Base-by-base conservation (phyloP, 352 stramenopile species). In the Aphanomyces euteiches region DNA sequence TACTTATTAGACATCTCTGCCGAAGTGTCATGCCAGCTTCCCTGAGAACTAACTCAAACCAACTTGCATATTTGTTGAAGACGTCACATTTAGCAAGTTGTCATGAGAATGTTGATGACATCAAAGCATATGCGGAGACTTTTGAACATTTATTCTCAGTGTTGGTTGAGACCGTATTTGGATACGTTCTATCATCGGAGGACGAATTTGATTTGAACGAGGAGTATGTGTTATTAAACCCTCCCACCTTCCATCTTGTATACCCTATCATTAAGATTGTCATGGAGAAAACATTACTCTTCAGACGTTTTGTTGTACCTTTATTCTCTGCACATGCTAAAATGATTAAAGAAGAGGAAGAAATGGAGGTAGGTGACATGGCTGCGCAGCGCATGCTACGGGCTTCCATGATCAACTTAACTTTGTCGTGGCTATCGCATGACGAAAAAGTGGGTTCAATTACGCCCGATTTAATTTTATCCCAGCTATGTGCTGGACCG, bases 301-400 rank as follows among this genome's bases (percentile, higher is more conserved):
- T 92, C 54, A 81, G 87, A 3, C 81, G 84, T 28, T 94, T 85
- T 84, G 73, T 76, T 13, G 63, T 94, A 65, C 83, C 85, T 64
- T 77, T 96, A 8, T 88, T 94, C 72, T 84, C 86, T 5, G 83
- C 82, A 8, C 87, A 96, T 41, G 85, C 80, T 15, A 82, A 77
- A n/a, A 94, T 93, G 83, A 96, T 96, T 56, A 83, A 84, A 8
- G 83, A 93, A 36, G 88, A 96, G 45, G 88, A 96, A 19, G 88
- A 96, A 39, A 86, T 94, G 69, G 88, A 96, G 73, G 79, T 95
- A n/a, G 88, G 87, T 7, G 88, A 96, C 64, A 81, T 91, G 4
- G 81, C 78, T 1, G 73, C 88, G 0, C 88, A 96, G 73, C 81
- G 85, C 2, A 60, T 92, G 54, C 74, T 96, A 5, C 88, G 87